Evolutionary conservation across 140 eudicot species (phyloP), one percentile per base, ranked within the genome.

Genomic region (Cichorium intybus): DNA sequence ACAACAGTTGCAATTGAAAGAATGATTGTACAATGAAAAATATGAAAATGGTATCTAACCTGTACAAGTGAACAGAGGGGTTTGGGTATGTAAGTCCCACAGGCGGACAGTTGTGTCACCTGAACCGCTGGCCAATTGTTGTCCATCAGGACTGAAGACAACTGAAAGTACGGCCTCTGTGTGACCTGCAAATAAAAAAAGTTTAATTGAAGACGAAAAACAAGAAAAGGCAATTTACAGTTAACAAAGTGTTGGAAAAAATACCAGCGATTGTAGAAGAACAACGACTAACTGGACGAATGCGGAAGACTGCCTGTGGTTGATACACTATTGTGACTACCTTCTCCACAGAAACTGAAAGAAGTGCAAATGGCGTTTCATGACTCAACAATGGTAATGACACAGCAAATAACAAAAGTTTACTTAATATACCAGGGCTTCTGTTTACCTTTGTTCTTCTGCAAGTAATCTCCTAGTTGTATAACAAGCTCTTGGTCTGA

Each of bases 311-410:
- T 67, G 99, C 96, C 49, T 93, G 97, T 3, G 99, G 93, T 74
- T 93, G 99, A 83, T 88, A 93, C 55, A 93, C 90, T 24, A 93
- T 85, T 2, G 90, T 87, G 55, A 93, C 68, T 31, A 81, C 99
- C 85, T 88, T 93, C 89, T 93, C 99, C 80, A 93, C 97, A 60
- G 99, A 93, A 63, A 93, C 99, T 93, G 90, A 78, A 81, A 62
- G 1, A 56, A 39, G 15, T 66, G 33, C 11, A 27, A 59, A 37
- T 8, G 9, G 39, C 21, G 16, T 45, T 48, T 43, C 24, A 16
- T 2, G 17, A 65, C 48, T 64, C 50, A 52, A 17, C 39, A 55
- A 64, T 31, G 35, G 45, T 16, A 34, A 21, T 35, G 29, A 58
- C 59, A 16, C 24, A 60, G 3, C 33, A 29, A 24, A 60, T 4